Base-by-base conservation (phyloP, 2,329 filamentous ascomycete genomes). In the Eutypa lata region DNA sequence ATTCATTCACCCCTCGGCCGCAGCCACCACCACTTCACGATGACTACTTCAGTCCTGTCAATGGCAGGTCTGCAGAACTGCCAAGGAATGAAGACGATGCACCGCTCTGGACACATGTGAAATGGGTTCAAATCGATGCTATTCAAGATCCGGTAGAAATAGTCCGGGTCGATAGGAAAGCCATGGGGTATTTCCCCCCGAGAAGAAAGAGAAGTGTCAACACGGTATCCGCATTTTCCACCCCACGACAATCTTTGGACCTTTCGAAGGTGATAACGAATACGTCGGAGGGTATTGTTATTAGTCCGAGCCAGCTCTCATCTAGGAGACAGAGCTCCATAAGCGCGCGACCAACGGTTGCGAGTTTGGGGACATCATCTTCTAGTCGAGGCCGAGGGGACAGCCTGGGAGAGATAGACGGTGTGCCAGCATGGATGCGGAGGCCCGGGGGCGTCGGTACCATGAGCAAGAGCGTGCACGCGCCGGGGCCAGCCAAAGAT, bases 121-220 rank as follows among this genome's bases (percentile, higher is more conserved):
- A 90, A 45, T 97, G 91, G 91, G 90, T 96, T 1, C 77, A 88
- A 28, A 80, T 97, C 24, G 89, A 93, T 57, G 87, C 86, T 21
- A 74, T 78, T 47, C 69, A 73, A 16, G 79, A 85, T 22, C 87
- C 90, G 1, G 86, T 94, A 22, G 90, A 97, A 68, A 94, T 99
- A 59, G 91, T 86, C 16, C 86, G 94, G 28, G 84, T 97, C 53
- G 85, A 91, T 21, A 85, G 90, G 53, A 86, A 87, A 71, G 82
- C 88, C 2, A 79, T 97, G 44, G 93, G 92, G 22, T 97, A 93
- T 72, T 97, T 97, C 65, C 93, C 93, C 3, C 92, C 92, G 7
- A 83, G 91, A 19, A 81, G 91, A 66, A 90, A 92, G 84, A 94
- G 94, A 86, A 94, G 89, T 57, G 72, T 82, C 10, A 76, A 81